phyloP scores from a whole-genome alignment of 2,329 filamentous ascomycete genomes.

The Microcyclospora pomicola region DNA sequence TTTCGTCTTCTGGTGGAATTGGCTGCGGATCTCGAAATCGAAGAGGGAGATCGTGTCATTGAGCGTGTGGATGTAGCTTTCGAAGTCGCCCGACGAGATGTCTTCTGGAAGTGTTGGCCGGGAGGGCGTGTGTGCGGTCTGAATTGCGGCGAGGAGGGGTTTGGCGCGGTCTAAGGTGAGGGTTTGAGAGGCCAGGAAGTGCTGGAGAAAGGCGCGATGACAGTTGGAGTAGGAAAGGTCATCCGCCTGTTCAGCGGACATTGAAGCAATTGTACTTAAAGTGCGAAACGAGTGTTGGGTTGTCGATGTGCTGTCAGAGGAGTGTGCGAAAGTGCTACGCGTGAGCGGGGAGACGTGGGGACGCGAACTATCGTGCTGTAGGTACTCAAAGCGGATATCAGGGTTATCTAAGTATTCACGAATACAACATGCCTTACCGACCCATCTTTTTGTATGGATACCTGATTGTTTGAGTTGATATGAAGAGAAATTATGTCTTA shows the following conservation, averaged over 20 bases:
- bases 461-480: too few species aligned
- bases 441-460: too few species aligned
- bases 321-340: too few species aligned
- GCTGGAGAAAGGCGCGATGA: slow-evolving; percentile 83
- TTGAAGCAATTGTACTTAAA: neutral
- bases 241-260: slow-evolving; percentile 2
- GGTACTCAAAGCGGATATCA: too few species aligned
- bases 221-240: slow-evolving; percentile 42
- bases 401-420: too few species aligned
- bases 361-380: too few species aligned
- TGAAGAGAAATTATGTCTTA: too few species aligned
- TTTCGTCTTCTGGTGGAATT: slow-evolving; percentile 50
- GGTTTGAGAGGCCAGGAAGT: slow-evolving; percentile 63
- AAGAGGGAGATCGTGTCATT: slow-evolving; percentile 63
- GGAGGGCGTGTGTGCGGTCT: slow-evolving; percentile 42
- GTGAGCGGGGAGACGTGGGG: too few species aligned
- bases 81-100: slow-evolving; percentile 54
- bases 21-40: slow-evolving; percentile 75
- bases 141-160: slow-evolving; percentile 62
- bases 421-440: too few species aligned
- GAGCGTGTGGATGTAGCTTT: slow-evolving; percentile 53
- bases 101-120: slow-evolving; percentile 42
- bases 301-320: too few species aligned
- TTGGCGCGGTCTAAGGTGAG: slow-evolving; percentile 63
- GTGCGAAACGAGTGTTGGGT: too few species aligned